These are phyloP conservation scores for Gelatoporia subvermispora DNA, from an alignment of 768 basidiomycete genomes.

Conservation along the genomic window DNA sequence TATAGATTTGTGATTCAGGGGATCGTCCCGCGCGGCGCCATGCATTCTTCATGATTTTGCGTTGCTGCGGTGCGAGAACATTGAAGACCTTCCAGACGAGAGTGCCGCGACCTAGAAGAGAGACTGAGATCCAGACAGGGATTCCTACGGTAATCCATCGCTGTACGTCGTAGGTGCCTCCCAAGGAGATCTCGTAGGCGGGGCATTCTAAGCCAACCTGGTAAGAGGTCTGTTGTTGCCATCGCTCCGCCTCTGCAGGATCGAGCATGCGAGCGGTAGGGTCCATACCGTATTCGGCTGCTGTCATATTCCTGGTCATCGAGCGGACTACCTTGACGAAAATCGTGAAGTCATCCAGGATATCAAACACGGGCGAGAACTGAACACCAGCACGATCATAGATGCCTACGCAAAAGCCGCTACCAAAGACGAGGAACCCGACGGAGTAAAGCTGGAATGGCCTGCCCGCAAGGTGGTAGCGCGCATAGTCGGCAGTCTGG, in stretches of 20 bases:
- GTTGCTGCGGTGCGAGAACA: neutral
- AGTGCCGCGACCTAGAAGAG: slow-evolving; percentile 14
- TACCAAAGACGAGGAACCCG: slow-evolving; percentile 26
- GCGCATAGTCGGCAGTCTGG: slow-evolving; percentile 23
- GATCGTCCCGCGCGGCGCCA: slow-evolving; percentile 1
- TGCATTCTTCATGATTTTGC: slow-evolving; percentile 5
- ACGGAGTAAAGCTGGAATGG: slow-evolving; percentile 28
- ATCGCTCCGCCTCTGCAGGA: neutral
- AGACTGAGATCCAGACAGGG: slow-evolving; percentile 8
- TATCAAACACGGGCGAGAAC: slow-evolving; percentile 21
- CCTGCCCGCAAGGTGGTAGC: slow-evolving; percentile 19
- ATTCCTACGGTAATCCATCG: slow-evolving; percentile 3
- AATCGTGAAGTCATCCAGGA: slow-evolving; percentile 15
- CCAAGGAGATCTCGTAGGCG: no score
- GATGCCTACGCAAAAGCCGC: slow-evolving; percentile 25
- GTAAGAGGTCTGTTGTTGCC: neutral
- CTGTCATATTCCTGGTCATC: slow-evolving; percentile 5
- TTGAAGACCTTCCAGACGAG: slow-evolving; percentile 7
- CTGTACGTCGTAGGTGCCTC: no score
- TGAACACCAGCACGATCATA: slow-evolving; percentile 27
- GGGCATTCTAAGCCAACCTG: no score
- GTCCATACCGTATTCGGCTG: slow-evolving; percentile 4
- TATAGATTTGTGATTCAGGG: neutral
- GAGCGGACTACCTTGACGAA: slow-evolving; percentile 24
- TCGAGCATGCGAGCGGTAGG: neutral